Percentiles rank a stretch among this genome's conserved stretches.
These are phyloP conservation scores for Trichoderma semiorbis DNA, from an alignment of 2,329 filamentous ascomycete species.

Conservation along the genomic window DNA sequence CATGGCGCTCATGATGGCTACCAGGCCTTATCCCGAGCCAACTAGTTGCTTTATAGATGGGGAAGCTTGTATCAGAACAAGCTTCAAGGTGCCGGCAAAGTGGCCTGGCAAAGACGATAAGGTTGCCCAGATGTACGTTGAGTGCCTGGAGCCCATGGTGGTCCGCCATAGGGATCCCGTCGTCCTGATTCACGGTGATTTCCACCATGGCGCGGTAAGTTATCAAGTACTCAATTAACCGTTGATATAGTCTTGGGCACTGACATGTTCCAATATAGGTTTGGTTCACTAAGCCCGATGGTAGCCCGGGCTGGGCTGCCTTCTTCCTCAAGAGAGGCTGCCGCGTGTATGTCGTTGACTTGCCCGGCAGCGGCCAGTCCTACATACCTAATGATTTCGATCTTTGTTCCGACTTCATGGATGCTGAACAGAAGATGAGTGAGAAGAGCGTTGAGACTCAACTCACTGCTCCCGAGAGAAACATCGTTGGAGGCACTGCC, in stretches of 20 bases:
- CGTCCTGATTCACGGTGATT: constrained; percentile 37
- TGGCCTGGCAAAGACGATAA: not conserved
- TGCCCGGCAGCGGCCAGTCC: constrained; percentile 40
- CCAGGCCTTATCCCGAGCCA: not conserved
- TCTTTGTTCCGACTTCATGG: not conserved
- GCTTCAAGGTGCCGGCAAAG: not conserved
- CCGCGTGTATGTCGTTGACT: constrained; percentile 42
- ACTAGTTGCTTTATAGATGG: not conserved
- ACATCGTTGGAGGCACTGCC: not conserved
- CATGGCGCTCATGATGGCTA: not conserved
- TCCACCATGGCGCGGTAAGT: constrained; percentile 34
- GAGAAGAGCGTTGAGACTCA: constrained; percentile 27
- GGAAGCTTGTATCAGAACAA: not conserved
- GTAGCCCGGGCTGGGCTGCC: constrained; percentile 43
- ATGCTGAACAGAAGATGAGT: not conserved
- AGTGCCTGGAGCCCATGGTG: not conserved
- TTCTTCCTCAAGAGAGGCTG: constrained; percentile 42
- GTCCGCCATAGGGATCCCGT: constrained; percentile 21
- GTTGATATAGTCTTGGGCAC: not conserved
- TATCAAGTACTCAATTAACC: not conserved
- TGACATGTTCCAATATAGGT: constrained; percentile 26
- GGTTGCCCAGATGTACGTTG: not conserved
- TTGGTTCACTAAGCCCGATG: constrained; percentile 47
- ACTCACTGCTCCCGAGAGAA: constrained; percentile 31
- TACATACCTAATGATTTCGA: constrained; percentile 23